Conservation (phyloP, 2,329 filamentous ascomycete genomes). For the Beauveria bassiana region DNA sequence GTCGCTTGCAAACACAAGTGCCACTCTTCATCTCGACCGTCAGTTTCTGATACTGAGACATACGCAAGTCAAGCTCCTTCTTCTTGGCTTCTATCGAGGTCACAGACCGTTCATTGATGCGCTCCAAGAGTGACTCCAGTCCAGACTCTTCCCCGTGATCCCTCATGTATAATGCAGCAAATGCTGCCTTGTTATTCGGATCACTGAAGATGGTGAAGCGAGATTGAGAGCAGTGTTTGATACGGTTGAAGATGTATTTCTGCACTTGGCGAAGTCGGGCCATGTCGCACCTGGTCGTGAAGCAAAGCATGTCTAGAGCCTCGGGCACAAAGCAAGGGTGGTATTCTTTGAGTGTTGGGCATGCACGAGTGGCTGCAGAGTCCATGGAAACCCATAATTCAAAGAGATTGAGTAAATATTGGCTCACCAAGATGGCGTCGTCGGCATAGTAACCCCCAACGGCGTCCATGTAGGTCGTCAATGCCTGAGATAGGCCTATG, state of each 20-base stretch:
- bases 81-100: neutral
- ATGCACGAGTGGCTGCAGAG: slow-evolving; percentile 29
- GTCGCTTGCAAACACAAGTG: neutral
- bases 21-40: neutral
- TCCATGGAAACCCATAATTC: slow-evolving; percentile 54
- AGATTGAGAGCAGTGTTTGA: neutral
- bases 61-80: neutral
- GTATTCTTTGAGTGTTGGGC: slow-evolving; percentile 42
- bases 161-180: neutral
- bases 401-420: slow-evolving; percentile 41
- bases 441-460: slow-evolving; percentile 23
- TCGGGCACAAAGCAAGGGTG: slow-evolving; percentile 42
- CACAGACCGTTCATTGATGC: neutral
- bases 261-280: slow-evolving; percentile 32
- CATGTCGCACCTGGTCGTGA: slow-evolving; percentile 41
- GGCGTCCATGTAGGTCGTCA: neutral
- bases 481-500: neutral
- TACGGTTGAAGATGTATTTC: slow-evolving; percentile 6
- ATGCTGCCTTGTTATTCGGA: neutral
- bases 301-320: slow-evolving; percentile 46
- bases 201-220: neutral
- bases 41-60: neutral
- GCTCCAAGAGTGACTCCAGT: neutral
- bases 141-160: neutral
- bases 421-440: slow-evolving; percentile 20